These are phyloP conservation scores for Xylaria sp. DNA, from an alignment of 495 filamentous ascomycete genomes.

Conservation along the genomic window DNA sequence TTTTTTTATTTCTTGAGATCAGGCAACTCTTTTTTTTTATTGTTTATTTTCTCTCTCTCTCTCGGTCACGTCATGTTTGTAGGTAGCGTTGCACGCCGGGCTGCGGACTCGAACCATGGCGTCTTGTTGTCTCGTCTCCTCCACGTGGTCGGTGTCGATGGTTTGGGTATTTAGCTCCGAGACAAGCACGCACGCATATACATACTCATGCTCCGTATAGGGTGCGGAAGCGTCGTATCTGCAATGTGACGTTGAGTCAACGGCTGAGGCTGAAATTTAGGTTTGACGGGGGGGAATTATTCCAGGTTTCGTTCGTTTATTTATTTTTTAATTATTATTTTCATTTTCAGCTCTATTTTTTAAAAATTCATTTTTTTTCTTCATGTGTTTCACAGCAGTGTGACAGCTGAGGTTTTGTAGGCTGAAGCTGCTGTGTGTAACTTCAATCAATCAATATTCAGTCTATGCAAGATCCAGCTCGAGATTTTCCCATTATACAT, in stretches of 20 bases:
- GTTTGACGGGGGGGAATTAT: neutral
- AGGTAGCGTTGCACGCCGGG: neutral
- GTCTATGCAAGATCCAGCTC: neutral
- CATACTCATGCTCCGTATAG: too few relatives aligned
- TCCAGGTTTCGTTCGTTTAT: neutral
- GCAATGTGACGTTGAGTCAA: slow-evolving; percentile 10
- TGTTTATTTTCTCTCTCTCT: too few relatives aligned
- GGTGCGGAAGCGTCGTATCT: slow-evolving; percentile 7
- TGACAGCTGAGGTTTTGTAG: slow-evolving; percentile 9
- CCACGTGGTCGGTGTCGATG: slow-evolving; percentile 16
- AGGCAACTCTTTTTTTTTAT: neutral
- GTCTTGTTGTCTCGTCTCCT: neutral
- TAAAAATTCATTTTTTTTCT: neutral
- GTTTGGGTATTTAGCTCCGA: slow-evolving; percentile 22
- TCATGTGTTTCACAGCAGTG: slow-evolving; percentile 1
- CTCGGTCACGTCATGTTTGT: neutral
- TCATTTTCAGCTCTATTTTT: neutral
- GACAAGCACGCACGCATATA: neutral
- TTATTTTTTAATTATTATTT: neutral
- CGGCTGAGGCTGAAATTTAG: neutral
- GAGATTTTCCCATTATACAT: neutral
- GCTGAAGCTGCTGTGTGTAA: slow-evolving; percentile 14
- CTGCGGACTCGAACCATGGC: slow-evolving; percentile 11
- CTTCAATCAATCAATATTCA: slow-evolving; percentile 1
- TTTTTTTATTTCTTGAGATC: neutral